phyloP scores from a whole-genome alignment of 371 early-diverging fungal genomes.

The Coemansia sp. region DNA sequence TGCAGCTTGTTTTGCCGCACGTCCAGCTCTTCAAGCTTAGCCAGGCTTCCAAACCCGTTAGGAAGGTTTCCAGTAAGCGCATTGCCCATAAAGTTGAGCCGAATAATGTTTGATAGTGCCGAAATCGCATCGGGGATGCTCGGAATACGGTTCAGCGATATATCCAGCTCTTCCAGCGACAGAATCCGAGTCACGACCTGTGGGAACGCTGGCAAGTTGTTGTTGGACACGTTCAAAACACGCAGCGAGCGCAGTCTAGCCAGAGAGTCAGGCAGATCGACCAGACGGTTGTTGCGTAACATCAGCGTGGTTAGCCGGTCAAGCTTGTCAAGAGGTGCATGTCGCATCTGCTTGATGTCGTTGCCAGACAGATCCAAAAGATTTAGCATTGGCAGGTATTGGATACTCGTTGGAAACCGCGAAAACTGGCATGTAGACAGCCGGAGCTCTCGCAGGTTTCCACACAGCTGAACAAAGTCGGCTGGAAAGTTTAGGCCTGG shows the following conservation, averaged over 20 bases:
- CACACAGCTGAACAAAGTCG: conserved; percentile 74
- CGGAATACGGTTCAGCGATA: conserved; percentile 80
- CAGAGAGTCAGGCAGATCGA: conserved; percentile 61
- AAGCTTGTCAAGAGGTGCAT: conserved; percentile 61
- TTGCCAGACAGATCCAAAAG: conserved; percentile 77
- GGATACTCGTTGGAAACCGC: conserved; percentile 61
- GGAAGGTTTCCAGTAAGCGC: conserved; percentile 69
- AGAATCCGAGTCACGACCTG: conserved; percentile 60
- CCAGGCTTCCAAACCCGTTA: conserved; percentile 59
- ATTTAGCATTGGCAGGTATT: conserved; percentile 58
- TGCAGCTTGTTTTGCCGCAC: conserved; percentile 71
- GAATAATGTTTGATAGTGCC: conserved; percentile 60
- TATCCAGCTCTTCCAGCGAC: conserved; percentile 68
- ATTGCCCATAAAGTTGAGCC: conserved; percentile 74
- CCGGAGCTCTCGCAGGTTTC: conserved; percentile 61
- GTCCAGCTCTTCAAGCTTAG: conserved; percentile 69
- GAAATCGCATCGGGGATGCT: conserved; percentile 73
- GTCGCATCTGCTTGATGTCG: conserved; percentile 61
- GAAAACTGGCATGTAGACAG: conserved; percentile 69
- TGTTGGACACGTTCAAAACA: conserved; percentile 74
- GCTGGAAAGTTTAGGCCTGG: conserved; percentile 66
- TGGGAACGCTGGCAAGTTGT: conserved; percentile 71
- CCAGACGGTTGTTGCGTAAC: conserved; percentile 72
- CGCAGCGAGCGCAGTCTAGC: conserved; percentile 59
- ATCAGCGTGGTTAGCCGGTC: conserved; percentile 58